Base-by-base conservation (phyloP, 1,284 basidiomycete species). In the Ganoderma multipileum region DNA sequence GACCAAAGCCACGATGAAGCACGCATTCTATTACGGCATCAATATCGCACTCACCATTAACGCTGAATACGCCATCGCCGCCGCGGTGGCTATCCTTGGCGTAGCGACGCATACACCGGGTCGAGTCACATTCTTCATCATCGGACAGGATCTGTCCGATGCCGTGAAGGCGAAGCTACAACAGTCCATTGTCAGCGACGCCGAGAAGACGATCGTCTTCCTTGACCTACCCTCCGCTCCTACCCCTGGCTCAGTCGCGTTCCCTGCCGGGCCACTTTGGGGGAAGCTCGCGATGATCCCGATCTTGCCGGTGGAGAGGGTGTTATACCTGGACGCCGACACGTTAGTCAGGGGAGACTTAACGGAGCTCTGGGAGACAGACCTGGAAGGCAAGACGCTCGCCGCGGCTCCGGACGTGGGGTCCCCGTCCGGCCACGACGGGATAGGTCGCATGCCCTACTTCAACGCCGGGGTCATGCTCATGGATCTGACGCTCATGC, bases 391-490 rank as follows among this genome's bases (percentile, higher is more conserved):
- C 3, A 80, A 77, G 20, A 41, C 77, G 2, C 61, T 89, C 28
- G 87, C 80, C 1, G 87, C 87, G 1, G 81, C 72, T 11, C 71
- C 76, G 3, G 87, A 89, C 74, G 80, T 89, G n/a, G 87, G 87
- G 1, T 80, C 74, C 68, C 87, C 87, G 0, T 79, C 80, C 75
- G 87, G 88, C 0, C 84, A 86, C 70, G 74, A 76, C 0, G 78
- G 68, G 1, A 47, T 81, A 7, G 72, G 76, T 8, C 67, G 70
- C 44, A 74, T 68, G 0, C 77, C 80, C 7, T 87, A 89, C 73
- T 89, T 89, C 80, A 89, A 89, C 64, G 84, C 86, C 0, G 88
- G 87, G 0, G 85, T 89, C 23, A 73, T 89, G 62, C 76, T 89
- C 14, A 69, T 89, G 67, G 83, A 89, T 75, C 78, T 89, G 44